A percentile compares a stretch with the other conserved stretches of the same genome.
Conservation (phyloP, 352 stramenopile genomes). For the Phytophthora vignae region DNA sequence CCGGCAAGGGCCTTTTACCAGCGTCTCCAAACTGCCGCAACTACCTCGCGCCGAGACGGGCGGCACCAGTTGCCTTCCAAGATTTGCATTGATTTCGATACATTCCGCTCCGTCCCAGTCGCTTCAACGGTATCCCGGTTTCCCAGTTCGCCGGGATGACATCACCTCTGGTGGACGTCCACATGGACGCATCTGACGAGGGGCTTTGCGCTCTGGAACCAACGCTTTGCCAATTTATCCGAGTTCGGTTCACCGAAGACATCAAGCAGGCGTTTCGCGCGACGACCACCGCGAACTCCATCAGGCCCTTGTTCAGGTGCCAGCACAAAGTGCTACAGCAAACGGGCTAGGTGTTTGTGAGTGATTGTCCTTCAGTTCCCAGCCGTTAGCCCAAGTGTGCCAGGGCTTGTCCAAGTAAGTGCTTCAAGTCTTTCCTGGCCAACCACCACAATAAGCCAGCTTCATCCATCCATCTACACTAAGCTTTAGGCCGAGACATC, state of each 20-base stretch:
- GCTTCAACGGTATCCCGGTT: neutral
- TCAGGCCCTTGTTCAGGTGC: no score
- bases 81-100: neutral
- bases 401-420: no score
- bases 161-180: neutral
- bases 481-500: no score
- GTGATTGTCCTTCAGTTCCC: no score
- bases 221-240: slow-evolving; percentile 4
- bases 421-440: no score
- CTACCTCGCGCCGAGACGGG: neutral
- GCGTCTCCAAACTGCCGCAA: neutral
- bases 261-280: neutral
- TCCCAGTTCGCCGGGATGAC: neutral
- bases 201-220: slow-evolving; percentile 1
- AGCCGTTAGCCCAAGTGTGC: no score
- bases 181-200: slow-evolving; percentile 6
- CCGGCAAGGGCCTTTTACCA: neutral
- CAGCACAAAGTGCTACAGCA: no score
- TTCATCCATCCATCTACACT: no score
- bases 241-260: neutral
- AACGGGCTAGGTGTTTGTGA: no score
- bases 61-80: neutral
- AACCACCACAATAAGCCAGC: no score
- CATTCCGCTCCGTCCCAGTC: neutral
- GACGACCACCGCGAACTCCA: neutral